Base-by-base conservation (phyloP, 768 basidiomycete species). In the Mycena pura region DNA sequence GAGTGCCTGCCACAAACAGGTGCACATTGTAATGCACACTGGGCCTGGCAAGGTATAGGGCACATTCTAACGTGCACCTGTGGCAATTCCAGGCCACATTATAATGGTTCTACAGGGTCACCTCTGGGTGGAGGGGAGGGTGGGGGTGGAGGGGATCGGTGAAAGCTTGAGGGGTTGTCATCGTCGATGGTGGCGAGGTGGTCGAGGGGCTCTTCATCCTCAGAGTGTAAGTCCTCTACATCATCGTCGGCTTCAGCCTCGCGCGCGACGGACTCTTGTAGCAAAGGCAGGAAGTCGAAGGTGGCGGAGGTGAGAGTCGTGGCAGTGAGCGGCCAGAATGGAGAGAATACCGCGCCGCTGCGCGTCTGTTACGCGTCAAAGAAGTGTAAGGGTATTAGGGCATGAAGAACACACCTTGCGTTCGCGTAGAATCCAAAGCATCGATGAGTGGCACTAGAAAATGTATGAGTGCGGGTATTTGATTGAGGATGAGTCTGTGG, bases 381-480 rank as follows among this genome's bases (percentile, higher is more conserved):
- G n/a, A n/a, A n/a, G n/a, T n/a, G n/a, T n/a, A n/a, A n/a, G n/a
- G n/a, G n/a, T n/a, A n/a, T n/a, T n/a, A n/a, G n/a, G n/a, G n/a
- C n/a, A n/a, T n/a, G n/a, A n/a, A n/a, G n/a, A n/a, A 15, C 31
- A 6, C 11, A 44, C 41, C 31, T 45, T 45, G 5, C 43, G 27
- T 31, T 55, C 53, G 14, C 25, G 43, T 6, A 32, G 53, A 10
- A 45, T 34, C 53, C 53, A 55, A 13, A 55, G 41, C 40, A 43
- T 46, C 6, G n/a, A 21, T 15, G 3, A 15, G 5, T 22, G 6
- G 14, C n/a, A n/a, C 48, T 2, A 11, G 14, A 19, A 36, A 31
- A 5, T 21, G 10, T 3, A 32, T 6, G 14, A 24, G 5, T n/a
- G 32, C 8, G 32, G 5, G n/a, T n/a, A 24, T 13, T 14, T 3